Evolutionary conservation across 768 basidiomycete species (phyloP), one percentile per base, ranked within the genome.

Genomic region (Leccinum pellstonianum): DNA sequence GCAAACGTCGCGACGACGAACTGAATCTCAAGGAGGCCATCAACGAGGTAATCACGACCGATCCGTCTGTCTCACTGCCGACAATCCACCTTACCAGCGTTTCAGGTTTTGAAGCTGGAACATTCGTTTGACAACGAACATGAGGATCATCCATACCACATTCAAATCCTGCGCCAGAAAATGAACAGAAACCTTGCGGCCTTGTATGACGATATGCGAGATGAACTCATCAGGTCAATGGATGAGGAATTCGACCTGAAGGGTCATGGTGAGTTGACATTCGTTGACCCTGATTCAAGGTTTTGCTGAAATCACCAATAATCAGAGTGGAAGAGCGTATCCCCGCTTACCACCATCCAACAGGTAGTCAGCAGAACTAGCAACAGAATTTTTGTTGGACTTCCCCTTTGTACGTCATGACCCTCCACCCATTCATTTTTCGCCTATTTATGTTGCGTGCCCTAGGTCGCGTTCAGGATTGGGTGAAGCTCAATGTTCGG

Each of bases 161-260:
- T 69, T 6, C 19, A 54, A 1, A 56, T 78, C 25, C 48, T 77
- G 7, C 73, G 71, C 21, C 57, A 61, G 25, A 52, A 68, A 31
- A 59, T 79, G 7, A 76, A 75, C 15, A 71, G 81, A 5, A 77
- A 77, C 51, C 68, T 85, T 11, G 71, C 66, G 2, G 60, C 56
- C 4, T 63, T 76, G 5, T 77, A 81, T 59, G 69, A 75, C 0
- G 75, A 77, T 31, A 64, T 84, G 47, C 29, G 11, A 3, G 77
- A 81, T 29, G 85, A 86, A 62, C 69, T 84, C 14, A 52, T 64
- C 1, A 56, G 64, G 0, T 73, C 83, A 0, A 78, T 82, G 55
- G 64, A 69, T 1, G 79, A 79, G 5, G 60, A 70, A 41, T 68
- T 85, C 10, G 37, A 60, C 17, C 57, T 65, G 19, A 52, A 29